Evolutionary conservation across 176 grass and related monocot genomes (phyloP).

Genomic region (Oryza brachyantha): DNA sequence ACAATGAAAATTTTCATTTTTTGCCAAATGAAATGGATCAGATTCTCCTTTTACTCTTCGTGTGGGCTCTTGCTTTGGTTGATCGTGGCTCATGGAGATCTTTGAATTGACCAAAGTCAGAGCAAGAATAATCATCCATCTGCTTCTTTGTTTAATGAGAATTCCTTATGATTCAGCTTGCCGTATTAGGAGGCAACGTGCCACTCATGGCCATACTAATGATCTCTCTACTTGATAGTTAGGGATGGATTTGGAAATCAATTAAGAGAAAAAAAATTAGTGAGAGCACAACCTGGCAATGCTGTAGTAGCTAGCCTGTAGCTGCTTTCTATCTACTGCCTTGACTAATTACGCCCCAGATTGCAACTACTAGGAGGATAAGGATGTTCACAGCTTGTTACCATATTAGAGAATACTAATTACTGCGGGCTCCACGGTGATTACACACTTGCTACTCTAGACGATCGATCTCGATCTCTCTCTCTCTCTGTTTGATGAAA

Average conservation of each 20-base stretch:
- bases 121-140: neutral
- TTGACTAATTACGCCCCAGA: neutral
- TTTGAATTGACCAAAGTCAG: constrained; percentile 34
- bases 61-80: neutral
- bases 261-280: neutral
- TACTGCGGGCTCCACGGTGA: too few relatives aligned
- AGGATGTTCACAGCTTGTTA: neutral
- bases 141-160: constrained; percentile 27
- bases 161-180: neutral
- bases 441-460: neutral
- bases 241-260: neutral
- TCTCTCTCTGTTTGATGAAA: neutral
- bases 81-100: constrained; percentile 1
- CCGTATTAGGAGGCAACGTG: neutral
- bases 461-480: too few relatives aligned
- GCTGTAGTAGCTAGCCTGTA: neutral
- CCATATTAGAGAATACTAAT: too few relatives aligned
- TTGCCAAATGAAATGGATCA: constrained; percentile 12
- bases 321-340: neutral
- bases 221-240: neutral
- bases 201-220: neutral
- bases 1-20: neutral
- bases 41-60: neutral
- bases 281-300: neutral
- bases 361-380: neutral